Percentiles rank a stretch among this genome's conserved stretches.
Evolutionary conservation across 1,284 basidiomycete species (phyloP).

Genomic region (Tausonia pullulans): DNA sequence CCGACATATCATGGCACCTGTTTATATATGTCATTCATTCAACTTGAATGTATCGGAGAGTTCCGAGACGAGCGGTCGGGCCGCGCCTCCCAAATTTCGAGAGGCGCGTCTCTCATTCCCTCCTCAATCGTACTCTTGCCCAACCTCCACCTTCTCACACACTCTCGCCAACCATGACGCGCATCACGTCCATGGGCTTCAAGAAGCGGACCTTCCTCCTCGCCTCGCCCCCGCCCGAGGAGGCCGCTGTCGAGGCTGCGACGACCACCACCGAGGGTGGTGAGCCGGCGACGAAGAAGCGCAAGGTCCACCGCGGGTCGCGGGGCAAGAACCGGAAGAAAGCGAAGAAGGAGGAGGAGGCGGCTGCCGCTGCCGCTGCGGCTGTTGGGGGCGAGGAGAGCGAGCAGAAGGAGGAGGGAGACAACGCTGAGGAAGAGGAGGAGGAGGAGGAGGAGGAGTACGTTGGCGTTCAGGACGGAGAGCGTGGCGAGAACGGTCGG

Average conservation of each 20-base stretch:
- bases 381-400: neutral
- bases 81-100: no score
- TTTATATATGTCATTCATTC: no score
- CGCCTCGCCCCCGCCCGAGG: slow-evolving; percentile 32
- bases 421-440: neutral
- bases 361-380: neutral
- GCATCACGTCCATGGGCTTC: slow-evolving; percentile 36
- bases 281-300: slow-evolving; percentile 3
- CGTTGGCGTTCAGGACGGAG: neutral
- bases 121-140: no score
- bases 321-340: slow-evolving; percentile 15
- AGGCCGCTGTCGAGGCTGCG: neutral
- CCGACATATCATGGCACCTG: no score
- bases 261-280: neutral
- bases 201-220: slow-evolving; percentile 29
- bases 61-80: no score
- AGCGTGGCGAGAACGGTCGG: slow-evolving; percentile 5
- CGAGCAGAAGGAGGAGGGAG: neutral
- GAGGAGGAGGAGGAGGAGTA: neutral
- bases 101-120: no score
- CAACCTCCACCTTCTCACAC: no score
- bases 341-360: neutral
- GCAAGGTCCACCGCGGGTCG: slow-evolving; percentile 11
- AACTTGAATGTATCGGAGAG: no score
- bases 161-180: slow-evolving; percentile 26